Evolutionary conservation across 257 asterid genomes (phyloP), one percentile per base, ranked within the genome.

Genomic region (Lycium ferocissimum): DNA sequence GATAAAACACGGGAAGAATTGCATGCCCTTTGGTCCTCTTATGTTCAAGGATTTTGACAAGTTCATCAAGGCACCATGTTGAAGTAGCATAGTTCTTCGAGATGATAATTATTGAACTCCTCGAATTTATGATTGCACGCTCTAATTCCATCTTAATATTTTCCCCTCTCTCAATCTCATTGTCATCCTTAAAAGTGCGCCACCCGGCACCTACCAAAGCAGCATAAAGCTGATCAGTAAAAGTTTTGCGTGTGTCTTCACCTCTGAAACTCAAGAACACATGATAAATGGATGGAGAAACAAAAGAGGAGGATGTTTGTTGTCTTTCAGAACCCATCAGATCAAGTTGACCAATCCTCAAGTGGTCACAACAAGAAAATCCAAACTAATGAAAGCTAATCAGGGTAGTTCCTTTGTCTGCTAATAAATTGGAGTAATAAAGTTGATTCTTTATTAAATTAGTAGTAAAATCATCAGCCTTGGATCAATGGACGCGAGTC

Each of bases 11-110:
- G 22, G 63, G 65, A 76, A 76, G 65, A 26, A 26, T 1, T 13
- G 47, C 63, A 76, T 49, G 82, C 15, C 82, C 82, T 53, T 76
- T 76, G 37, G 82, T 76, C 49, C 63, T 51, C 63, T 76, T 76
- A 76, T 76, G 82, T 51, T 51, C 47, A 76, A 76, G 82, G 62
- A 76, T 76, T 76, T 51, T 76, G 8, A 76, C 82, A 51, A 76
- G 82, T 14, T 76, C 82, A 26, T 76, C 82, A 76, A 76, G 63
- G 82, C 82, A 76, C 82, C 82, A 76, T 26, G 82, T 76, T 1
- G 82, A 76, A 76, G 82, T 76, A 51, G 63, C 82, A 51, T 76
- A 76, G 63, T 76, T 76, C 47, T 76, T 26, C 1, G 82, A 76
- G 63, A 51, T 1, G 63, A 51, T 76, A 76, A 76, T 76, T 51